A percentile compares a stretch with the other conserved stretches of the same genome.
phyloP scores from a whole-genome alignment of 1,284 basidiomycete genomes.

The Coniferiporia weirii region DNA sequence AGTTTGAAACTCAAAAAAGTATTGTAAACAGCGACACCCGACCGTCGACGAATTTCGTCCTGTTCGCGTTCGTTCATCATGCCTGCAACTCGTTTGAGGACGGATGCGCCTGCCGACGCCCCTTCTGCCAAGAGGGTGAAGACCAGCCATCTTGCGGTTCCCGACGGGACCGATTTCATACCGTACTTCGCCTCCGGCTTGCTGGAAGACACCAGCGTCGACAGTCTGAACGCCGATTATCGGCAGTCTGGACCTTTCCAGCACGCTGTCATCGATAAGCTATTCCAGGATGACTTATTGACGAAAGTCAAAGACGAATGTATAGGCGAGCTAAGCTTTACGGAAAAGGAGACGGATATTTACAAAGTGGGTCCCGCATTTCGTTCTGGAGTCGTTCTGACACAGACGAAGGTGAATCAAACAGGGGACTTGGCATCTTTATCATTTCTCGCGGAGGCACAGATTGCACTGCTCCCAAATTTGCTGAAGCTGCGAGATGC shows the following conservation, averaged over 20 bases:
- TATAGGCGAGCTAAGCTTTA: slow-evolving; percentile 82
- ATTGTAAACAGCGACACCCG: too few species aligned
- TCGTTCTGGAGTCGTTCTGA: not conserved
- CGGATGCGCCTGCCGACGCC: not conserved
- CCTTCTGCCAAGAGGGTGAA: slow-evolving; percentile 12
- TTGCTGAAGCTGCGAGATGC: slow-evolving; percentile 84
- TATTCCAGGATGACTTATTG: slow-evolving; percentile 84
- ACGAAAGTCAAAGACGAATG: slow-evolving; percentile 77
- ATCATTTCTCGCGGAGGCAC: slow-evolving; percentile 72
- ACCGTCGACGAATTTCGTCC: too few species aligned
- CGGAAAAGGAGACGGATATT: slow-evolving; percentile 98
- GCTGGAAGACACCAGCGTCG: slow-evolving; percentile 51
- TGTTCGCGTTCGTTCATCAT: not conserved
- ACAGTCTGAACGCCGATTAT: slow-evolving; percentile 54
- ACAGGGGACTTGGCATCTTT: slow-evolving; percentile 95
- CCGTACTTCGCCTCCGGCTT: slow-evolving; percentile 48
- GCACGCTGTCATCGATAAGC: slow-evolving; percentile 75
- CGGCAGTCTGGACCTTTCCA: slow-evolving; percentile 69
- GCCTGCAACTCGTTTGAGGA: slow-evolving; percentile 1
- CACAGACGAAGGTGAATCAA: slow-evolving; percentile 77
- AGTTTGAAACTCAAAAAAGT: too few species aligned
- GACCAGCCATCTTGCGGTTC: not conserved
- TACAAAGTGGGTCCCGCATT: slow-evolving; percentile 69
- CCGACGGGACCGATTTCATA: not conserved
- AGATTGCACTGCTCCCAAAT: slow-evolving; percentile 74